These are phyloP conservation scores for Gnaphalium uliginosum DNA, from an alignment of 129 eudicot species.

Conservation along the genomic window DNA sequence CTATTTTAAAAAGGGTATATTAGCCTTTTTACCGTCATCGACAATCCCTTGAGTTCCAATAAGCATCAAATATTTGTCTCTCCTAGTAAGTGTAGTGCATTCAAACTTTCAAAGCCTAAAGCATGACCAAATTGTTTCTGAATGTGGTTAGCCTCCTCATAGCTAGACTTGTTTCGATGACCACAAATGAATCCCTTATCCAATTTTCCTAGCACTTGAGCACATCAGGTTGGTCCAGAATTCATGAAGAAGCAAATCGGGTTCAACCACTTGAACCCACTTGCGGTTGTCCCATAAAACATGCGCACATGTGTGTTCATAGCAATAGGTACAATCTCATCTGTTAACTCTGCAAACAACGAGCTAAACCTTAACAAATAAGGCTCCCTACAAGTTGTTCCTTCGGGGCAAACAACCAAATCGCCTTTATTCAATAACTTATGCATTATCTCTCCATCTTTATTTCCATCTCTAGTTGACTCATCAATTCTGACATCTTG, in stretches of 20 bases:
- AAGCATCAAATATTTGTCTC: conserved; percentile 88
- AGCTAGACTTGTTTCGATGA: conserved; percentile 65
- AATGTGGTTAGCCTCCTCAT: conserved; percentile 79
- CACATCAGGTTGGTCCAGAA: conserved; percentile 60
- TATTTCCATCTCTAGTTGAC: conserved; percentile 48
- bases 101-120: conserved; percentile 83
- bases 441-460: conserved; percentile 60
- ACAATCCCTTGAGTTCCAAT: conserved; percentile 85
- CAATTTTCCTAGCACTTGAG: conserved; percentile 61
- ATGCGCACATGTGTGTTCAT: conserved; percentile 64
- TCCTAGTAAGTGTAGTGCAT: conserved; percentile 74
- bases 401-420: conserved; percentile 84
- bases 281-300: conserved; percentile 92
- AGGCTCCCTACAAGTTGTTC: conserved; percentile 92
- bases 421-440: conserved; percentile 57
- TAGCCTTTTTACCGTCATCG: background rate
- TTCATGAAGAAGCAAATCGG: conserved; percentile 80
- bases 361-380: conserved; percentile 79
- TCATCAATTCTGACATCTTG: conserved; percentile 63
- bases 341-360: conserved; percentile 75
- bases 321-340: conserved; percentile 88
- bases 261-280: conserved; percentile 85
- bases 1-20: no score
- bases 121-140: conserved; percentile 68
- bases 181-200: conserved; percentile 60